phyloP scores from a whole-genome alignment of 345 rosid species.

The Acer saccharum region DNA sequence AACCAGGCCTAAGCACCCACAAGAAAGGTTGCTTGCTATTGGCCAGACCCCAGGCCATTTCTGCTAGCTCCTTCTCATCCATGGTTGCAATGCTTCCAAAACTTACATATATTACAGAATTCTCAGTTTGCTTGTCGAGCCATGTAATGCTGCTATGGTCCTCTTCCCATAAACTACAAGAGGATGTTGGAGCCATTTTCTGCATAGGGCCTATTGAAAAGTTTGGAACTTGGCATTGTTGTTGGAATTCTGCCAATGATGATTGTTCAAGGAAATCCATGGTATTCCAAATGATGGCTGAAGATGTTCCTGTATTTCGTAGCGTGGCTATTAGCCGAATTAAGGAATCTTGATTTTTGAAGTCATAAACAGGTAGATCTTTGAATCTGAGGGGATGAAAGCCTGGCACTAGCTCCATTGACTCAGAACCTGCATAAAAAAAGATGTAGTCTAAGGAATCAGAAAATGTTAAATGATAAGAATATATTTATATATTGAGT shows the following conservation, averaged over 20 bases:
- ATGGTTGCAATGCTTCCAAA: constrained; percentile 32
- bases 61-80: constrained; percentile 20
- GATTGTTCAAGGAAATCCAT: constrained; percentile 26
- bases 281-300: constrained; percentile 37
- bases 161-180: constrained; percentile 24
- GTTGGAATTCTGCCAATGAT: constrained; percentile 16
- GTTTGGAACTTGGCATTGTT: constrained; percentile 13
- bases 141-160: constrained; percentile 34
- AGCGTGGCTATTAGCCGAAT: constrained; percentile 8
- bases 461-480: no score
- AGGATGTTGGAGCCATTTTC: constrained; percentile 10
- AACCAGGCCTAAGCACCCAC: constrained; percentile 41
- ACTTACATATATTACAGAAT: constrained; percentile 38
- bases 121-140: constrained; percentile 37
- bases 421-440: background rate
- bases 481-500: no score
- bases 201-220: constrained; percentile 34
- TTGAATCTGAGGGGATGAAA: constrained; percentile 24
- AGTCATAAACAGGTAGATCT: constrained; percentile 26
- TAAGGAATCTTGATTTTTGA: constrained; percentile 19
- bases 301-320: constrained; percentile 15
- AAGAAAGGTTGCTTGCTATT: constrained; percentile 37
- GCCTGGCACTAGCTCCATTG: constrained; percentile 13
- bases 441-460: no score
- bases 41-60: constrained; percentile 42